Evolutionary conservation across 495 filamentous ascomycete species (phyloP), one percentile per base, ranked within the genome.

Genomic region (Aspergillus egyptiacus): DNA sequence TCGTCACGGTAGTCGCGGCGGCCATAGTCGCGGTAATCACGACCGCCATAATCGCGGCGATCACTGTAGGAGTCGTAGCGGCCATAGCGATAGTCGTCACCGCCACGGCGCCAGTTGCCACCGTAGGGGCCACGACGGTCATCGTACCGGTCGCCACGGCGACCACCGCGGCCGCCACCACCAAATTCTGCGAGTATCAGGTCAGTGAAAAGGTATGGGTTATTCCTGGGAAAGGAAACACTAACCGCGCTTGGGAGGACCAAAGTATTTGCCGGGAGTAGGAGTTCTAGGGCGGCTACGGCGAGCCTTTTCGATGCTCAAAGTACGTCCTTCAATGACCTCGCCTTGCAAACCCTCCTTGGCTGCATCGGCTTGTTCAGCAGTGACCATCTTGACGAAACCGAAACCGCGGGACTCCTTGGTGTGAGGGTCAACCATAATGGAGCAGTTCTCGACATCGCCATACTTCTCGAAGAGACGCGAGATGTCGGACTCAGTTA

Each of bases 281-380:
- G 93, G 93, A 35, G 91, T 97, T 62, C 93, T 86, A 46, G 94
- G 94, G 53, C 87, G 85, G 64, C 86, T 84, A 68, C 93, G 88
- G 61, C 93, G 87, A 63, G 93, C 93, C 78, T 97, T 99, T 80
- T 99, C 94, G 51, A 99, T 97, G 77, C 89, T 96, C 51, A 99
- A 73, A 48, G 91, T 96, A 57, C 91, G 87, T 51, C 94, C 94
- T 61, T 97, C 91, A 54, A 96, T 89, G 51, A 87, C 81, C 70
- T 96, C 93, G 63, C 93, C 91, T 70, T 96, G 90, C 35, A 99
- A 75, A 48, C 87, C 89, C 51, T 97, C 94, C 73, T 95, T 95
- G 56, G 94, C 94, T 56, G 91, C 90, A 69, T 96, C 91, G 42
- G 93, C 93, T 65, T 91, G 85, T 50, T 97, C 91, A 23, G 85